Percentiles rank a stretch among this genome's conserved stretches.
phyloP scores from a whole-genome alignment of 2,329 filamentous ascomycete species.

The Biscogniauxia sp. region DNA sequence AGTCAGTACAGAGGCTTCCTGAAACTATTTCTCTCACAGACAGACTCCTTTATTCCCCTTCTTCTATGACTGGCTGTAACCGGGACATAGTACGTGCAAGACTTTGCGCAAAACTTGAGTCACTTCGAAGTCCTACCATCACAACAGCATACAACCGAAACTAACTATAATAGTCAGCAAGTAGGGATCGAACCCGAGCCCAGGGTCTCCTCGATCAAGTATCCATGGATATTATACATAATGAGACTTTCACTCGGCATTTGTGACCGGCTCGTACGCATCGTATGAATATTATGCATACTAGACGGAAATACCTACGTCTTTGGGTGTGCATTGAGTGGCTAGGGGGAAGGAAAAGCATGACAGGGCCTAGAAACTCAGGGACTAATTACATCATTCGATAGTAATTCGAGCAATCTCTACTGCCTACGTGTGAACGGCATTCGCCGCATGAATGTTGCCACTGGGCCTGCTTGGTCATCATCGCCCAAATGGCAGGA shows the following conservation, averaged over 20 bases:
- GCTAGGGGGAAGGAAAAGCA: conserved; percentile 32
- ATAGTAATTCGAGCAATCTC: conserved; percentile 37
- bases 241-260: conserved; percentile 26
- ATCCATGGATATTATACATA: conserved; percentile 20
- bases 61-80: conserved; percentile 49
- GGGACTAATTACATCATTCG: conserved; percentile 31
- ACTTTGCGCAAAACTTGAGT: conserved; percentile 40
- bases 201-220: conserved; percentile 25
- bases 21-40: conserved; percentile 12
- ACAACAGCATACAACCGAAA: conserved; percentile 16
- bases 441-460: conserved; percentile 33
- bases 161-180: conserved; percentile 17
- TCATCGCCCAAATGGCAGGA: conserved; percentile 29
- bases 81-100: conserved; percentile 56
- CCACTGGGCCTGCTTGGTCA: conserved; percentile 36
- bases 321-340: conserved; percentile 37
- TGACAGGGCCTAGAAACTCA: conserved; percentile 36
- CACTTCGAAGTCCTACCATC: conserved; percentile 29
- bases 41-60: conserved; percentile 21
- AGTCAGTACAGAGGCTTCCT: conserved; percentile 11
- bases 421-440: conserved; percentile 31
- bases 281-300: conserved; percentile 37
- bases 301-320: conserved; percentile 38
- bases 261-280: conserved; percentile 28
- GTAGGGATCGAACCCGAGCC: conserved; percentile 26